phyloP scores from a whole-genome alignment of 352 stramenopile species.

The Phytopythium montanum region DNA sequence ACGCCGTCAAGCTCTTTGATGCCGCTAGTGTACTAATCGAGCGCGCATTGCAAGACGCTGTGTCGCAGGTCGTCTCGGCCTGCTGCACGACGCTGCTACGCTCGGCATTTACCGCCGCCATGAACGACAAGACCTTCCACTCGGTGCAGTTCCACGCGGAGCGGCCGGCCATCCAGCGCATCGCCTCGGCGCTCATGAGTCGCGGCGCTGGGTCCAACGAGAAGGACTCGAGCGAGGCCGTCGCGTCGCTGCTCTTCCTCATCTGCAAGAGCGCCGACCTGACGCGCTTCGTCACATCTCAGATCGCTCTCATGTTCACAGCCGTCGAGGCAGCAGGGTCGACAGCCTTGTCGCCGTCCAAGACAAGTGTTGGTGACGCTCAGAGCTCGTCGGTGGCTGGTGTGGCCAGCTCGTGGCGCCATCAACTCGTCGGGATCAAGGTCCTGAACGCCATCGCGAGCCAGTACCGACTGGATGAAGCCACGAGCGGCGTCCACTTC shows the following conservation, averaged over 20 bases:
- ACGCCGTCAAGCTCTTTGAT: slow-evolving; percentile 50
- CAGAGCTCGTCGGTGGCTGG: slow-evolving; percentile 1
- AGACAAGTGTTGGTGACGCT: not conserved
- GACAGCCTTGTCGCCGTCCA: slow-evolving; percentile 19
- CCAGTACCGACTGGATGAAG: slow-evolving; percentile 71
- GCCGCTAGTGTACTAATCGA: slow-evolving; percentile 61
- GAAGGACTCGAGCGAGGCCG: slow-evolving; percentile 74
- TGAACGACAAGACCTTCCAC: slow-evolving; percentile 63
- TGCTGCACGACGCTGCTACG: slow-evolving; percentile 64
- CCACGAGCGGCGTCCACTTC: slow-evolving; percentile 51
- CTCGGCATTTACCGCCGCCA: slow-evolving; percentile 48
- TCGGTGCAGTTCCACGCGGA: slow-evolving; percentile 47
- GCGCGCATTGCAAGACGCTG: slow-evolving; percentile 47
- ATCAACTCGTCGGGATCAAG: slow-evolving; percentile 74
- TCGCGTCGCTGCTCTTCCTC: slow-evolving; percentile 70
- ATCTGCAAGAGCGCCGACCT: slow-evolving; percentile 80
- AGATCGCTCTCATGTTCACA: slow-evolving; percentile 47
- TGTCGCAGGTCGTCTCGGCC: slow-evolving; percentile 59
- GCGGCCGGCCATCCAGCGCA: slow-evolving; percentile 41
- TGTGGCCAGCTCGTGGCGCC: slow-evolving; percentile 40
- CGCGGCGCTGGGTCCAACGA: slow-evolving; percentile 67
- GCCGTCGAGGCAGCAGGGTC: slow-evolving; percentile 1
- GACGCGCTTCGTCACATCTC: slow-evolving; percentile 47
- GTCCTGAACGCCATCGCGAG: slow-evolving; percentile 74
- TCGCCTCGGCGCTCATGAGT: slow-evolving; percentile 38